phyloP scores from a whole-genome alignment of 768 basidiomycete genomes.

The Megacollybia marginata region DNA sequence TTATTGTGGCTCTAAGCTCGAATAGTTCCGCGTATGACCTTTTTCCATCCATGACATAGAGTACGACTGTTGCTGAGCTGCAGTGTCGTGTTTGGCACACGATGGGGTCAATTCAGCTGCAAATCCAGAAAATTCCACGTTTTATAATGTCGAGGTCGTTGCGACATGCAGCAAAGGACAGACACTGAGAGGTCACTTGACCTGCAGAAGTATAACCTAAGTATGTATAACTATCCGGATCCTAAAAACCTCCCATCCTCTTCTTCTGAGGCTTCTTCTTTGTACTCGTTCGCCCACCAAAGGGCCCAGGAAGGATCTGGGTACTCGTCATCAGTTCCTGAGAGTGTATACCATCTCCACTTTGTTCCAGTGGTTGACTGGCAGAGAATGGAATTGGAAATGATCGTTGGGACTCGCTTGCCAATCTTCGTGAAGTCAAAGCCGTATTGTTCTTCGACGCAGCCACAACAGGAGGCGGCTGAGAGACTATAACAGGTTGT shows the following conservation, averaged over 20 bases:
- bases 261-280: conserved; percentile 55
- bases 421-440: too few relatives aligned
- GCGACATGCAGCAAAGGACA: background rate
- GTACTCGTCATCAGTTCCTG: conserved; percentile 54
- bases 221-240: background rate
- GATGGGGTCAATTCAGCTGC: conserved; percentile 4
- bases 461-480: conserved; percentile 1
- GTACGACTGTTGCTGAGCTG: conserved; percentile 27
- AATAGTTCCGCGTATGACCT: conserved; percentile 29
- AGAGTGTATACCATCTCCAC: conserved; percentile 1
- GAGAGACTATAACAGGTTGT: background rate
- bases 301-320: conserved; percentile 63
- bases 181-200: background rate
- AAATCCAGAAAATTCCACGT: too few relatives aligned
- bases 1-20: conserved; percentile 4
- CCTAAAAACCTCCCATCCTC: conserved; percentile 66
- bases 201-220: too few relatives aligned
- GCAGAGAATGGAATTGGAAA: too few relatives aligned
- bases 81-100: conserved; percentile 4
- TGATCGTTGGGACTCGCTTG: too few relatives aligned
- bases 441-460: conserved; percentile 1
- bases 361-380: too few relatives aligned
- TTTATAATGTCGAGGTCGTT: too few relatives aligned
- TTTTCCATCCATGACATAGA: conserved; percentile 75
- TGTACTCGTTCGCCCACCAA: conserved; percentile 50